Evolutionary conservation across 2,329 filamentous ascomycete genomes (phyloP).

Genomic region (Colletotrichum cuscutae): DNA sequence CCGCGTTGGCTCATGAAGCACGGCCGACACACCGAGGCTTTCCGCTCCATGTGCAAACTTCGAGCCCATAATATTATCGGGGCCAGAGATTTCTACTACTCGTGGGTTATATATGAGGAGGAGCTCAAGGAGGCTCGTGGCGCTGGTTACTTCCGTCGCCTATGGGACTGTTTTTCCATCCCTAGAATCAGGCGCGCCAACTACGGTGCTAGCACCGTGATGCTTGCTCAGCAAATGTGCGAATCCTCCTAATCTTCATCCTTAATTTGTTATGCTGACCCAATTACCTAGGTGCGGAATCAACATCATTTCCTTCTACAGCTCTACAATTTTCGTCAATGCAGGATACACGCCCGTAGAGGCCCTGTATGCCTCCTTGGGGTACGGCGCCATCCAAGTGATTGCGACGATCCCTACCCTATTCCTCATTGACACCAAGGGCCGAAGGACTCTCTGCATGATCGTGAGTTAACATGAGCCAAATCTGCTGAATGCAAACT

Average conservation of each 20-base stretch:
- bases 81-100: conserved; percentile 52
- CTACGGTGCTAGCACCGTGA: too few species aligned
- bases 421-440: too few species aligned
- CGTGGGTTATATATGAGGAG: conserved; percentile 48
- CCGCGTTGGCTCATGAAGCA: conserved; percentile 63
- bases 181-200: conserved; percentile 46
- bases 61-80: too few species aligned
- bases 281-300: too few species aligned
- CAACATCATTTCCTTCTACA: too few species aligned
- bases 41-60: too few species aligned
- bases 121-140: conserved; percentile 43
- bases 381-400: conserved; percentile 60
- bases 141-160: conserved; percentile 43
- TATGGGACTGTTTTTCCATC: conserved; percentile 72
- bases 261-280: too few species aligned
- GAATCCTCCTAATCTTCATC: too few species aligned
- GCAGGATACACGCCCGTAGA: conserved; percentile 65
- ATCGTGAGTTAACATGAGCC: too few species aligned
- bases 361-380: conserved; percentile 60
- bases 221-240: too few species aligned
- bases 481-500: too few species aligned
- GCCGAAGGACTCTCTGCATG: too few species aligned
- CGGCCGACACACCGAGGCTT: conserved; percentile 65
- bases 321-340: conserved; percentile 52
- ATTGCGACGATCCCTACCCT: not conserved